phyloP scores from a whole-genome alignment of 305 asterid species.

The Salvia sclarea region DNA sequence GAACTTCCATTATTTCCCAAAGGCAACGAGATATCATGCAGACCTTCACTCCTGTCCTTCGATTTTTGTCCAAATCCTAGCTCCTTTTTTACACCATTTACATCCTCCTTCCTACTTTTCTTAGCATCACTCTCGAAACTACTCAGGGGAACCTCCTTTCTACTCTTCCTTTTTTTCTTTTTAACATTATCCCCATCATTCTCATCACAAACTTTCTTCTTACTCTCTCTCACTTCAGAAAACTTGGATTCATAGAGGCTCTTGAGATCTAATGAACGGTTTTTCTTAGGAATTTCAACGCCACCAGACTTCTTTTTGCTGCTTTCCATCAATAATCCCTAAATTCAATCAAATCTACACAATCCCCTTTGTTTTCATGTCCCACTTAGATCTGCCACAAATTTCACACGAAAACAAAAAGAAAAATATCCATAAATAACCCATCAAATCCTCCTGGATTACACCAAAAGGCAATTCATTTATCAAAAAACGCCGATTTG shows the following conservation, averaged over 20 bases:
- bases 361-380: conserved; percentile 48
- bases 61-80: conserved; percentile 38
- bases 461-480: conserved; percentile 39
- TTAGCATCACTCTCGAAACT: conserved; percentile 56
- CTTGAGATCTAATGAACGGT: conserved; percentile 84
- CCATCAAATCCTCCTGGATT: conserved; percentile 29
- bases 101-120: conserved; percentile 63
- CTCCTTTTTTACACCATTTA: conserved; percentile 41
- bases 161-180: conserved; percentile 63
- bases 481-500: conserved; percentile 40
- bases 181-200: conserved; percentile 42
- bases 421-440: conserved; percentile 32
- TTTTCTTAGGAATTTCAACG: conserved; percentile 64
- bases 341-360: conserved; percentile 52
- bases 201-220: conserved; percentile 38
- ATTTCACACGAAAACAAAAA: conserved; percentile 36
- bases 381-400: conserved; percentile 87
- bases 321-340: conserved; percentile 82
- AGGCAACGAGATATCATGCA: conserved; percentile 57
- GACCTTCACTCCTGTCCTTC: conserved; percentile 38
- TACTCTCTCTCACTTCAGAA: conserved; percentile 46
- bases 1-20: conserved; percentile 57
- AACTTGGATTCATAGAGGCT: conserved; percentile 64
- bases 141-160: conserved; percentile 58
- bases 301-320: conserved; percentile 61